Conservation (phyloP, 805 yeast species). For the Pichia cabralensis region DNA sequence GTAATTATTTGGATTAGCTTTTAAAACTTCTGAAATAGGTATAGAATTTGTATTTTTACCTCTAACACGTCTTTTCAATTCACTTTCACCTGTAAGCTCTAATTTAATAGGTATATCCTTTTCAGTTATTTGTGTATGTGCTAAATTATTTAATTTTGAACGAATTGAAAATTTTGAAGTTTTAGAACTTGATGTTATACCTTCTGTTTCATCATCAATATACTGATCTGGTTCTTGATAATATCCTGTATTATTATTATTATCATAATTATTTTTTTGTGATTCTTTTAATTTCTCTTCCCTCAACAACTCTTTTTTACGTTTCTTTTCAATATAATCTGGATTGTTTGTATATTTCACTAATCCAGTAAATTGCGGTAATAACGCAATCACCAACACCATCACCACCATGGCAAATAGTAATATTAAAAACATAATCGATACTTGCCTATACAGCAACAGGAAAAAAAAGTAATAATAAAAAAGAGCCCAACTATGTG, state of each 20-base stretch:
- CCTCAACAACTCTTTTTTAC: slow-evolving; percentile 10
- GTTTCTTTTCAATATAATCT: slow-evolving; percentile 9
- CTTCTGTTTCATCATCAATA: slow-evolving; percentile 6
- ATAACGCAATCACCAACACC: slow-evolving; percentile 14
- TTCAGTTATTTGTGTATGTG: slow-evolving; percentile 13
- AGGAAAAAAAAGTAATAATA: too few relatives aligned
- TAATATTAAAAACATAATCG: slow-evolving; percentile 8
- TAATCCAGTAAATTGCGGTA: slow-evolving; percentile 22
- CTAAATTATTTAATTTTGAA: slow-evolving; percentile 13
- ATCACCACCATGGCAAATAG: slow-evolving; percentile 15
- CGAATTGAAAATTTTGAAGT: too few relatives aligned
- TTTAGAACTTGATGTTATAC: too few relatives aligned
- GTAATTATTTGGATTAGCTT: slow-evolving; percentile 32
- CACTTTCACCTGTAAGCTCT: slow-evolving; percentile 13
- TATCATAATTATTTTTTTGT: not conserved
- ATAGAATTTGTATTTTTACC: slow-evolving; percentile 1
- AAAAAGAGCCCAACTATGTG: too few relatives aligned
- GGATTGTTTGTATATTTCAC: slow-evolving; percentile 21
- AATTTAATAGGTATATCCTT: slow-evolving; percentile 24
- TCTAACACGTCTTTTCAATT: slow-evolving; percentile 14
- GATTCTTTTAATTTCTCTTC: slow-evolving; percentile 6
- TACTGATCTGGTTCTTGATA: slow-evolving; percentile 27
- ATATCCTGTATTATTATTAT: slow-evolving; percentile 6
- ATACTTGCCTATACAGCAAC: too few relatives aligned
- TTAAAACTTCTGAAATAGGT: not conserved